A percentile compares a stretch with the other conserved stretches of the same genome.
These are phyloP conservation scores for Gloeophyllum trabeum DNA, from an alignment of 768 basidiomycete species.

Conservation along the genomic window DNA sequence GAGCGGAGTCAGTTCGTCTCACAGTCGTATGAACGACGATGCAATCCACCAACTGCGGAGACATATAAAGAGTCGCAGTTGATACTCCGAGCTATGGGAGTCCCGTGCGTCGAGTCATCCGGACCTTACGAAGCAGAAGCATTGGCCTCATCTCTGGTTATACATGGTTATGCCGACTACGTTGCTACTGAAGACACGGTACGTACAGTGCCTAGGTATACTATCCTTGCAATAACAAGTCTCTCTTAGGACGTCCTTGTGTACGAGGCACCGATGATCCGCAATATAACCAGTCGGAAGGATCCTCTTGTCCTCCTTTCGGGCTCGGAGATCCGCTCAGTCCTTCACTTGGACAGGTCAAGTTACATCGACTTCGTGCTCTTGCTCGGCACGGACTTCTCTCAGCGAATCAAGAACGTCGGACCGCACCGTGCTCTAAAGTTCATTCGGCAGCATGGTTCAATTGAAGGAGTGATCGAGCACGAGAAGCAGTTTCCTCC, in stretches of 20 bases:
- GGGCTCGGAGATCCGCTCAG: conserved; percentile 47
- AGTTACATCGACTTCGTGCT: conserved; percentile 78
- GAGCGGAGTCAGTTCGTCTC: conserved; percentile 46
- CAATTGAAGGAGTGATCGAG: conserved; percentile 62
- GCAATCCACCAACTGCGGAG: conserved; percentile 42
- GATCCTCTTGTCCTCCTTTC: conserved; percentile 54
- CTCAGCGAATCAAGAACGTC: conserved; percentile 70
- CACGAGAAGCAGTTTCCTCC: conserved; percentile 38
- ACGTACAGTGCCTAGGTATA: conserved; percentile 10
- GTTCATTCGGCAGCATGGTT: conserved; percentile 57
- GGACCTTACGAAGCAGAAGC: conserved; percentile 81
- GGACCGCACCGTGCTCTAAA: conserved; percentile 73
- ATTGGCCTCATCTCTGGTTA: conserved; percentile 66
- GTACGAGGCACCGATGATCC: conserved; percentile 74
- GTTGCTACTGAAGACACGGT: conserved; percentile 90
- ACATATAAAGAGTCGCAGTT: conserved; percentile 66
- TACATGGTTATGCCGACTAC: conserved; percentile 69
- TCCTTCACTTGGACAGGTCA: conserved; percentile 42
- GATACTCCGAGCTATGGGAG: conserved; percentile 71
- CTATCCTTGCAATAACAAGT: conserved; percentile 4
- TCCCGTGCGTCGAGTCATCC: conserved; percentile 58
- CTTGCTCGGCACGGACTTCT: conserved; percentile 86
- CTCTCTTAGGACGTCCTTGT: conserved; percentile 60
- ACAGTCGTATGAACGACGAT: conserved; percentile 54
- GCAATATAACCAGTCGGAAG: conserved; percentile 54